These are phyloP conservation scores for Salvia miltiorrhiza DNA, from an alignment of 257 asterid genomes.

Conservation along the genomic window DNA sequence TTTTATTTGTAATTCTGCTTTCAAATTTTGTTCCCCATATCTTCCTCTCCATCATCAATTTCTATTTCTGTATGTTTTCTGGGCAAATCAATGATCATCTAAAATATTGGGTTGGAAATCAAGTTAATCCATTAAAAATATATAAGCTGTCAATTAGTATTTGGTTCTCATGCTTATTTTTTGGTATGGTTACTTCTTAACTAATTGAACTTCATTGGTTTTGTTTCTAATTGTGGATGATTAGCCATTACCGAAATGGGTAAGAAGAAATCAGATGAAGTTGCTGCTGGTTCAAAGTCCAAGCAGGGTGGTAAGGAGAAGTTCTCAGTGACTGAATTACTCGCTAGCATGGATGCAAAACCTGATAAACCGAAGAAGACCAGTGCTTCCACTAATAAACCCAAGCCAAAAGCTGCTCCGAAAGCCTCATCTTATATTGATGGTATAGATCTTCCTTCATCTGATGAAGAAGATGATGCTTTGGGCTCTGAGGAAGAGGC, in stretches of 20 bases:
- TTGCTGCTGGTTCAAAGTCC: conserved; percentile 37
- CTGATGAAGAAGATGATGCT: conserved; percentile 60
- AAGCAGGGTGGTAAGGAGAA: too few relatives aligned
- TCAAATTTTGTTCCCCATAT: too few relatives aligned
- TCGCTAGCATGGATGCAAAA: too few relatives aligned
- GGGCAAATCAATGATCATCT: too few relatives aligned
- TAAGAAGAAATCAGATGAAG: conserved; percentile 58
- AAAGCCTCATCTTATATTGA: conserved; percentile 44
- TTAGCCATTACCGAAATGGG: conserved; percentile 42
- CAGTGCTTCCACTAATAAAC: conserved; percentile 33
- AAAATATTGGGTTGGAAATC: too few relatives aligned
- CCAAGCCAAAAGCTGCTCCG: conserved; percentile 49
- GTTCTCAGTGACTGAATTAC: too few relatives aligned
- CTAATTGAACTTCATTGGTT: not conserved
- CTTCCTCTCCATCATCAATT: too few relatives aligned
- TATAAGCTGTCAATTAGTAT: too few relatives aligned
- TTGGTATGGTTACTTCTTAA: not conserved
- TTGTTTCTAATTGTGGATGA: not conserved
- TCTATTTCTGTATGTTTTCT: too few relatives aligned
- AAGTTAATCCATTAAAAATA: too few relatives aligned
- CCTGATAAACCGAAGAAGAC: conserved; percentile 61
- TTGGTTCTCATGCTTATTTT: not conserved
- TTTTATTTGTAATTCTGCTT: too few relatives aligned
- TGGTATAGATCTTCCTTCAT: conserved; percentile 58
- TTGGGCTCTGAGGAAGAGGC: conserved; percentile 32